Percentiles rank a stretch among this genome's conserved stretches.
phyloP scores from a whole-genome alignment of 805 yeast species.

The Priceomyces melissophilus region DNA sequence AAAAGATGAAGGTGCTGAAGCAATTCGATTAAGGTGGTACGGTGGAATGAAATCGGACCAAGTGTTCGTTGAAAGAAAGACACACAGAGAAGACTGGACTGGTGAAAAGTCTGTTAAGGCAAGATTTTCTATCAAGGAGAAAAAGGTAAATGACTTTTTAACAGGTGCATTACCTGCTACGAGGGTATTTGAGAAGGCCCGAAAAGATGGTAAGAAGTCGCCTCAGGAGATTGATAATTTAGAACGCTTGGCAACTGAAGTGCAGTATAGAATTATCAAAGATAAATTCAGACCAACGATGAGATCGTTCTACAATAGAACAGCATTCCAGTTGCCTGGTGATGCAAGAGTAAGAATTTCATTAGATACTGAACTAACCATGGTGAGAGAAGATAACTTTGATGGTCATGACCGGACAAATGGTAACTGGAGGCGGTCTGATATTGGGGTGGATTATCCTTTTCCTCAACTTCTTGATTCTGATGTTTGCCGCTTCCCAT shows the following conservation, averaged over 20 bases:
- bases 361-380: constrained; percentile 91
- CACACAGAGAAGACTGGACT: constrained; percentile 99
- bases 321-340: constrained; percentile 98
- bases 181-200: constrained; percentile 87
- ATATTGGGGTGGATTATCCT: constrained; percentile 97
- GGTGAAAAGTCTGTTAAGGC: constrained; percentile 99
- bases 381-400: constrained; percentile 96
- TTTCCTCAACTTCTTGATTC: constrained; percentile 77
- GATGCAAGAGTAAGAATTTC: constrained; percentile 99
- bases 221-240: constrained; percentile 83
- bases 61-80: constrained; percentile 93
- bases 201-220: constrained; percentile 89
- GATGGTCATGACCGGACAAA: constrained; percentile 89
- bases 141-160: constrained; percentile 80
- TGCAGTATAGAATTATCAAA: constrained; percentile 84
- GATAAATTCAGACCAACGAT: constrained; percentile 88
- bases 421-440: constrained; percentile 97
- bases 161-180: constrained; percentile 81
- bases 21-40: constrained; percentile 97
- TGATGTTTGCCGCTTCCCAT: constrained; percentile 92
- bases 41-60: constrained; percentile 95
- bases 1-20: constrained; percentile 98
- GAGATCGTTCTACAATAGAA: constrained; percentile 94
- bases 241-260: constrained; percentile 89
- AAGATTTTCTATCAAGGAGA: constrained; percentile 88